Percentiles rank a stretch among this genome's conserved stretches.
Evolutionary conservation across 23 red algal species (phyloP).

Genomic region (Cyanidium caldarium): DNA sequence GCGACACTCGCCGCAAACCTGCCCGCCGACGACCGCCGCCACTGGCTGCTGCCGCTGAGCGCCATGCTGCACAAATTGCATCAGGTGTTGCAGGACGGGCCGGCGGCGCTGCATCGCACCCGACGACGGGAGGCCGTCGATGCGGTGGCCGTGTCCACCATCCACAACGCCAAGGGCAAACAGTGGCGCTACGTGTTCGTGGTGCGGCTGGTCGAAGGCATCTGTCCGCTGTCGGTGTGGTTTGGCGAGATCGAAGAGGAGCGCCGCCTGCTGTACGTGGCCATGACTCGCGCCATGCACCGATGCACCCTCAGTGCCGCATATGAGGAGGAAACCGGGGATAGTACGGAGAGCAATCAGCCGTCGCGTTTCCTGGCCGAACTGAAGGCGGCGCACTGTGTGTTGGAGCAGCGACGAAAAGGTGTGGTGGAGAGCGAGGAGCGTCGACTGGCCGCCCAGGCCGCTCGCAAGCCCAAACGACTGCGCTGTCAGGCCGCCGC

Average conservation of each 20-base stretch:
- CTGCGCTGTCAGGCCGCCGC: too few species aligned
- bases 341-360: not conserved
- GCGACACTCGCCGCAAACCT: not conserved
- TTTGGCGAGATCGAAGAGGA: not conserved
- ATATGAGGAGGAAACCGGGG: not conserved
- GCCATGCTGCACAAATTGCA: not conserved
- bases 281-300: not conserved
- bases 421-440: too few species aligned
- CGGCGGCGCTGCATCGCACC: not conserved
- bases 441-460: too few species aligned
- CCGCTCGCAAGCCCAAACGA: too few species aligned
- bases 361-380: not conserved
- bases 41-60: not conserved
- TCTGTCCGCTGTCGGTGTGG: not conserved
- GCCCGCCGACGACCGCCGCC: not conserved
- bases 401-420: not conserved
- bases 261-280: conserved; percentile 4
- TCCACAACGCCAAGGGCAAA: conserved; percentile 4
- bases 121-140: not conserved
- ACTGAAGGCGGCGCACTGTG: not conserved
- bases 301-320: not conserved
- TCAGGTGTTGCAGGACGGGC: not conserved
- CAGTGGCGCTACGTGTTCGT: conserved; percentile 1
- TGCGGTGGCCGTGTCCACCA: not conserved
- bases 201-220: not conserved